A percentile compares a stretch with the other conserved stretches of the same genome.
Conservation (phyloP, 2,329 filamentous ascomycete genomes). For the Sphaerulina musiva region DNA sequence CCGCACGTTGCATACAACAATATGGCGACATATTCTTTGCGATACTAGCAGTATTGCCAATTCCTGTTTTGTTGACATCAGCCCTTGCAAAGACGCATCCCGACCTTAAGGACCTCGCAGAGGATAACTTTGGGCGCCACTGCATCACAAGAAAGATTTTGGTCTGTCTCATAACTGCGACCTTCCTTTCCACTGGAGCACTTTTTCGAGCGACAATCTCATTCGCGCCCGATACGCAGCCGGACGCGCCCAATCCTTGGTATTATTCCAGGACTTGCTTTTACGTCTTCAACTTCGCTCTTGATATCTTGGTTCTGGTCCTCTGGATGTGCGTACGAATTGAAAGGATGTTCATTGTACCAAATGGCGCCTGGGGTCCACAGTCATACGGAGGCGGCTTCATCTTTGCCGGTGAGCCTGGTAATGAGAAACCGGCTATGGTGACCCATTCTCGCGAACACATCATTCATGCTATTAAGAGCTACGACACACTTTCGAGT, state of each 20-base stretch:
- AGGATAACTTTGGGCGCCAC: slow-evolving; percentile 56
- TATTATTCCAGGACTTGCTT: slow-evolving; percentile 67
- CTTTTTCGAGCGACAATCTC: slow-evolving; percentile 58
- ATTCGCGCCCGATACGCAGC: slow-evolving; percentile 40
- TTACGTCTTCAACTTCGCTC: slow-evolving; percentile 70
- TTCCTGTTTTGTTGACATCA: slow-evolving; percentile 49
- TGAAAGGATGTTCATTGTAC: slow-evolving; percentile 69
- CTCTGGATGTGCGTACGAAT: slow-evolving; percentile 62
- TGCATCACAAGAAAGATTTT: slow-evolving; percentile 59
- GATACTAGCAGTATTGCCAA: slow-evolving; percentile 59
- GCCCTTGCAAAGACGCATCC: slow-evolving; percentile 40
- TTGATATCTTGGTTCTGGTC: slow-evolving; percentile 65
- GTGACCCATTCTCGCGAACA: not conserved
- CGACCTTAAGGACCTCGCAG: slow-evolving; percentile 20
- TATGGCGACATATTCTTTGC: slow-evolving; percentile 57
- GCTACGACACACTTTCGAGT: not conserved
- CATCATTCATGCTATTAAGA: not conserved
- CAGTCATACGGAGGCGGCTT: slow-evolving; percentile 21
- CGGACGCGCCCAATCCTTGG: slow-evolving; percentile 54
- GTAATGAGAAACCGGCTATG: slow-evolving; percentile 2
- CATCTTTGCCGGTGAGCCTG: not conserved
- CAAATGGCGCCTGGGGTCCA: slow-evolving; percentile 58
- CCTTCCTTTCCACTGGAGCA: slow-evolving; percentile 62
- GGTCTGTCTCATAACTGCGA: slow-evolving; percentile 54
- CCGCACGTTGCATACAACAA: slow-evolving; percentile 59